These are phyloP conservation scores for Wickerhamiella bombiphila DNA, from an alignment of 805 yeast genomes.

Conservation along the genomic window DNA sequence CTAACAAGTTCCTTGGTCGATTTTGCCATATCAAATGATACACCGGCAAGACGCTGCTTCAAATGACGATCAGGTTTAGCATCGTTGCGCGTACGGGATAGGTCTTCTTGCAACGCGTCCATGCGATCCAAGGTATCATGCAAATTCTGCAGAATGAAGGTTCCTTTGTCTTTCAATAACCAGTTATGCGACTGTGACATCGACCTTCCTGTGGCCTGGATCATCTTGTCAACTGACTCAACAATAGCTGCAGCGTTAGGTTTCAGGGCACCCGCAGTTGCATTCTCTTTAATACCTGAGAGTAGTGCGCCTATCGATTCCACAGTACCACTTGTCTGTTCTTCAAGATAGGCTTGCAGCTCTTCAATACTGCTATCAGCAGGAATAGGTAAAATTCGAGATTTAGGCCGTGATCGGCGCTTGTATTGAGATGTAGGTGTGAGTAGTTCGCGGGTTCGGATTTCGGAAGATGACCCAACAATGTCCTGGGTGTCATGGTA, in stretches of 20 bases:
- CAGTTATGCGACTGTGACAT: conserved; percentile 81
- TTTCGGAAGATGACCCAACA: not conserved
- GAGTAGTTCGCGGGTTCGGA: too few species aligned
- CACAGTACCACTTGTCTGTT: conserved; percentile 84
- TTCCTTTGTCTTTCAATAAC: conserved; percentile 76
- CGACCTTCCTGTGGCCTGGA: conserved; percentile 71
- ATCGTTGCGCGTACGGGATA: conserved; percentile 22
- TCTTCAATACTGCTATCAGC: conserved; percentile 83
- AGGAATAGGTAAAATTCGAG: too few species aligned
- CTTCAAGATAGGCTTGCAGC: conserved; percentile 72
- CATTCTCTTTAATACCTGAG: conserved; percentile 32
- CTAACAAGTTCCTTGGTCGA: conserved; percentile 79
- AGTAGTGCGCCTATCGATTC: conserved; percentile 75
- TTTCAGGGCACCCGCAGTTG: conserved; percentile 60
- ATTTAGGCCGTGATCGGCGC: too few species aligned
- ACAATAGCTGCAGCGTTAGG: conserved; percentile 63
- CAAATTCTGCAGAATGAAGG: conserved; percentile 77
- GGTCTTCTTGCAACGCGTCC: conserved; percentile 37
- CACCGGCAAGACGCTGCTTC: conserved; percentile 88
- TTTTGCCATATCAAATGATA: conserved; percentile 91
- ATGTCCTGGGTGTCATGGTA: not conserved
- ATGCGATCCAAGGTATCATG: conserved; percentile 76
- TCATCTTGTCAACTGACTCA: conserved; percentile 69
- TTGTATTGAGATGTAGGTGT: too few species aligned
- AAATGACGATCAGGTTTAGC: conserved; percentile 62